These are phyloP conservation scores for Penicillium pancosmium DNA, from an alignment of 495 filamentous ascomycete genomes.

Conservation along the genomic window DNA sequence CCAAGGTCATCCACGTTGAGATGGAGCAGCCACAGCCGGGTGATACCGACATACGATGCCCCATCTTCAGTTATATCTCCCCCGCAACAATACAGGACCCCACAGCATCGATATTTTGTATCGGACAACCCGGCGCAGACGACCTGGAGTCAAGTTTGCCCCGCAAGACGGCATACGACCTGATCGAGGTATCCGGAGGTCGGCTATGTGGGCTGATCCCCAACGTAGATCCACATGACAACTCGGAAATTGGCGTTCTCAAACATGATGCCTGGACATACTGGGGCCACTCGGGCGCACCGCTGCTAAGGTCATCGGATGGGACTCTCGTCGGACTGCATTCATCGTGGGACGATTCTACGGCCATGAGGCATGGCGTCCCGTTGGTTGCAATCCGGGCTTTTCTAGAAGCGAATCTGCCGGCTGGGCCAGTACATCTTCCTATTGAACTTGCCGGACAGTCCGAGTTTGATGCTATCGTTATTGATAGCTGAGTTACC, in stretches of 20 bases:
- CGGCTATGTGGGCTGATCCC: conserved; percentile 32
- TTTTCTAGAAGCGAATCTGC: conserved; percentile 20
- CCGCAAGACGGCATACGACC: conserved; percentile 44
- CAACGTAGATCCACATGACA: conserved; percentile 41
- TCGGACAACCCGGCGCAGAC: conserved; percentile 49
- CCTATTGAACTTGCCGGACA: background rate
- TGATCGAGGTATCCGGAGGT: conserved; percentile 44
- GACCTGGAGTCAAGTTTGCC: conserved; percentile 40
- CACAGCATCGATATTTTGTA: conserved; percentile 26
- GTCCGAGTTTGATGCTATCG: background rate
- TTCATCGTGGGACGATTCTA: conserved; percentile 51
- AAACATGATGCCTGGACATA: conserved; percentile 58
- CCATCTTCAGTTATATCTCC: background rate
- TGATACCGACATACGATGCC: background rate
- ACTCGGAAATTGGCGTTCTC: conserved; percentile 50
- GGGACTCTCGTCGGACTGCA: conserved; percentile 46
- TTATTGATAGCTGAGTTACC: background rate
- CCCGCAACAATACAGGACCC: background rate
- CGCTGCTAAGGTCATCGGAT: conserved; percentile 32
- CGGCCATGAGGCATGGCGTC: conserved; percentile 49
- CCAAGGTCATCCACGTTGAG: conserved; percentile 35
- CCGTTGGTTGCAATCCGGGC: conserved; percentile 34
- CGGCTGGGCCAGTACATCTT: background rate
- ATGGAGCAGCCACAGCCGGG: conserved; percentile 1
- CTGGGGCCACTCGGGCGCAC: conserved; percentile 55